phyloP scores from a whole-genome alignment of 495 filamentous ascomycete species.

The Penicillium nucicola region DNA sequence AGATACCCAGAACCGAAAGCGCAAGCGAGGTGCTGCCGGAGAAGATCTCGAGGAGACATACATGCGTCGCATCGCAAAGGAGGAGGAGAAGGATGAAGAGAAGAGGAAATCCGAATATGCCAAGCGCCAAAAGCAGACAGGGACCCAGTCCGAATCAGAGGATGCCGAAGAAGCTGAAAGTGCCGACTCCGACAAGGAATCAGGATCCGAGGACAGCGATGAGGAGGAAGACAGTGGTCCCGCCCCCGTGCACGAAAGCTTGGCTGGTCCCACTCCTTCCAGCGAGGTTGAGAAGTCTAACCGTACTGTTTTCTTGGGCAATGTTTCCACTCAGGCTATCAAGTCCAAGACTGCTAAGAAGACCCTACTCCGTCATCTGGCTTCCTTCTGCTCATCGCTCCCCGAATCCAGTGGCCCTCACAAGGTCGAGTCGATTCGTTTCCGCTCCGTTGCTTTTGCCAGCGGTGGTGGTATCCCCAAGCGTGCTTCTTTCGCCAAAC shows the following conservation, averaged over 20 bases:
- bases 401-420: conserved; percentile 48
- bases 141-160: conserved; percentile 14
- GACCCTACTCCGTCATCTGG: conserved; percentile 64
- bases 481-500: conserved; percentile 81
- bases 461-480: conserved; percentile 71
- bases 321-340: conserved; percentile 79
- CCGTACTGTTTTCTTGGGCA: conserved; percentile 90
- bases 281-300: conserved; percentile 77
- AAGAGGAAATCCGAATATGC: conserved; percentile 32
- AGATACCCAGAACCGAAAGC: conserved; percentile 59
- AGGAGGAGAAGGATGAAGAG: conserved; percentile 49
- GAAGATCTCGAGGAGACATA: conserved; percentile 82
- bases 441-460: conserved; percentile 85
- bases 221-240: conserved; percentile 16
- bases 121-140: conserved; percentile 21
- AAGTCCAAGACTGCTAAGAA: conserved; percentile 78
- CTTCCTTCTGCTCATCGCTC: conserved; percentile 50
- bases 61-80: conserved; percentile 65
- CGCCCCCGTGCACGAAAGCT: conserved; percentile 57
- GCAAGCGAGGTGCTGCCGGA: conserved; percentile 66
- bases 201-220: conserved; percentile 3
- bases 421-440: conserved; percentile 84
- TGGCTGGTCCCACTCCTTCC: conserved; percentile 35
- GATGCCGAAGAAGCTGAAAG: conserved; percentile 10
- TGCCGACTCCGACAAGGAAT: conserved; percentile 26